Conservation (phyloP, 257 asterid genomes). For the Ligustrum vulgare region DNA sequence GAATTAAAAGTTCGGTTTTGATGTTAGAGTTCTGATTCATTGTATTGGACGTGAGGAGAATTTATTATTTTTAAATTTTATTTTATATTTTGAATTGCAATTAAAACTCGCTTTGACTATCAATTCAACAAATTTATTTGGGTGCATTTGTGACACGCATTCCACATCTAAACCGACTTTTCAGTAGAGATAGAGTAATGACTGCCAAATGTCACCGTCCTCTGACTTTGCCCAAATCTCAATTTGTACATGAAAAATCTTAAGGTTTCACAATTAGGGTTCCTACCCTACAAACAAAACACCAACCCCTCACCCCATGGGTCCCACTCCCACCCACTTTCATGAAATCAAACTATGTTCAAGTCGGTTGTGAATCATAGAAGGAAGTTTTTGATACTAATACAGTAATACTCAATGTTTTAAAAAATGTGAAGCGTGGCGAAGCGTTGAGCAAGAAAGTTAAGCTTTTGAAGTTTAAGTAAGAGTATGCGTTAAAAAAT, state of each 20-base stretch:
- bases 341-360: slow-evolving; percentile 3
- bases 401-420: too few relatives aligned
- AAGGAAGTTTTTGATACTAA: neutral
- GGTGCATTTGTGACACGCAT: neutral
- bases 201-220: neutral
- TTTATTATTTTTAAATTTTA: too few relatives aligned
- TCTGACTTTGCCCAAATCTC: neutral
- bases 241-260: neutral
- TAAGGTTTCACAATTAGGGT: neutral
- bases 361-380: slow-evolving; percentile 14
- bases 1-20: neutral
- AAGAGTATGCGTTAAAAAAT: too few relatives aligned
- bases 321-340: neutral
- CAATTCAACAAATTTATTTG: too few relatives aligned
- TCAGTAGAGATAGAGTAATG: neutral
- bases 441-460: too few relatives aligned
- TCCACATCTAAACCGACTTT: neutral
- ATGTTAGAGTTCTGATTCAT: neutral
- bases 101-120: too few relatives aligned
- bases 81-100: neutral
- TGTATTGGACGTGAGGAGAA: neutral
- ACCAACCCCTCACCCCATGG: neutral
- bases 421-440: too few relatives aligned
- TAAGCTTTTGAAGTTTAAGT: too few relatives aligned
- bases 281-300: neutral